Base-by-base conservation (phyloP, 768 basidiomycete species). In the Agaricus blazei region DNA sequence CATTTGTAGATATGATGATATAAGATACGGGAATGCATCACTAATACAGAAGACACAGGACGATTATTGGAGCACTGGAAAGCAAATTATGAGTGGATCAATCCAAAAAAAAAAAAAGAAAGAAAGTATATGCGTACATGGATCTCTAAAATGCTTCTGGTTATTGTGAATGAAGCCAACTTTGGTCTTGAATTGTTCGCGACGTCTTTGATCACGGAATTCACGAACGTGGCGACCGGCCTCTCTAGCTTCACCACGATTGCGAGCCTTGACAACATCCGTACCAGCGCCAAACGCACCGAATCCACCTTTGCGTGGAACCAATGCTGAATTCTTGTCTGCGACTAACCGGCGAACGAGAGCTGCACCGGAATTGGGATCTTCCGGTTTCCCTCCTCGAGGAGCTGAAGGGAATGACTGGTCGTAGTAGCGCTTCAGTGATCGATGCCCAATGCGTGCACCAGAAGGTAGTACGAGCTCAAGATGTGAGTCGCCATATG, bases 401-500 rank as follows among this genome's bases (percentile, higher is more conserved):
- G 75, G 69, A 37, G 67, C 62, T 9, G 72, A 69, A 52, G 78
- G 73, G 72, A 92, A 85, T 0, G 85, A 86, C 70, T 98, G 96
- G 0, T 84, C 80, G 65, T 97, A 95, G 68, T 96, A 93, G 48
- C 87, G 79, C 46, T 78, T 80, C 78, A 98, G 84, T 48, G 84
- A 84, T 45, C 95, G 86, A 67, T 99, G 97, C 0, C 93, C 94
- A 64, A 99, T 88, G 24, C 93, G 85, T 9, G 85, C 83, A 43
- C 97, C 97, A 0, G 93, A 95, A 1, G 97, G 93, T 5, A 99
- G 80, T 4, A 96, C 88, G 23, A 99, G 88, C 61, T 98, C 95
- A 65, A 87, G 85, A 36, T 81, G 73, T 3, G 88, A 83, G 65
- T 93, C 90, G 24, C 91, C 91, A 60, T 88, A 89, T 0, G 84